A percentile compares a stretch with the other conserved stretches of the same genome.
phyloP scores from a whole-genome alignment of 495 filamentous ascomycete genomes.

The Amphirosellinia nigrospora region DNA sequence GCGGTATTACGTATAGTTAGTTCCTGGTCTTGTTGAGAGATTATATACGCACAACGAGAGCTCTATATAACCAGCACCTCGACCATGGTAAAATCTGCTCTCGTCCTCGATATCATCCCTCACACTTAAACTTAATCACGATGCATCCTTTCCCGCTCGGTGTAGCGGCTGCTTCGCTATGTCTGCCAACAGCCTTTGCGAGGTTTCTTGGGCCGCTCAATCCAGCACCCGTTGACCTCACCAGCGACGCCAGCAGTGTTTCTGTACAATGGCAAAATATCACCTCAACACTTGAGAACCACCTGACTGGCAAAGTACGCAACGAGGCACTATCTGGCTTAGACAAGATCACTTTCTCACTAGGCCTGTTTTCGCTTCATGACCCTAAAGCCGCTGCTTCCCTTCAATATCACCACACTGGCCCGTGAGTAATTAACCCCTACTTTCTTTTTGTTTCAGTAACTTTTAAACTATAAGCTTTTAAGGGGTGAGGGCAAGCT shows the following conservation, averaged over 20 bases:
- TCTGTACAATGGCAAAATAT: conserved; percentile 49
- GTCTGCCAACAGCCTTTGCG: conserved; percentile 29
- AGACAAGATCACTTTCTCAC: conserved; percentile 54
- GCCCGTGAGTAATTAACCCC: too few species aligned
- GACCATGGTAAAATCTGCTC: background rate
- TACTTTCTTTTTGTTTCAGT: too few species aligned
- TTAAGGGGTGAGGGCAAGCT: too few species aligned
- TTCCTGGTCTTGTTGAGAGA: background rate
- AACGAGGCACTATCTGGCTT: conserved; percentile 27
- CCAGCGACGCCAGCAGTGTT: conserved; percentile 44
- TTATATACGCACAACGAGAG: background rate
- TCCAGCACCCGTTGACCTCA: conserved; percentile 47
- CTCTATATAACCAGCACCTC: background rate
- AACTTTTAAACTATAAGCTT: too few species aligned
- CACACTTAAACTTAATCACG: background rate
- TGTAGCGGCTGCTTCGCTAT: conserved; percentile 1
- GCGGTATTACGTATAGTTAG: background rate
- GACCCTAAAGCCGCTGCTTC: conserved; percentile 38
- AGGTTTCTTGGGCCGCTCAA: conserved; percentile 45
- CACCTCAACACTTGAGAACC: conserved; percentile 39
- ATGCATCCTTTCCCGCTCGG: background rate
- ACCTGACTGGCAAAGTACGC: conserved; percentile 21
- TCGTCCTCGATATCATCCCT: background rate
- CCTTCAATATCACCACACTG: conserved; percentile 49
- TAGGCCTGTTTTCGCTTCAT: conserved; percentile 59